Evolutionary conservation across 148 eudicot genomes (phyloP), one percentile per base, ranked within the genome.

Genomic region (Cornus suecica): DNA sequence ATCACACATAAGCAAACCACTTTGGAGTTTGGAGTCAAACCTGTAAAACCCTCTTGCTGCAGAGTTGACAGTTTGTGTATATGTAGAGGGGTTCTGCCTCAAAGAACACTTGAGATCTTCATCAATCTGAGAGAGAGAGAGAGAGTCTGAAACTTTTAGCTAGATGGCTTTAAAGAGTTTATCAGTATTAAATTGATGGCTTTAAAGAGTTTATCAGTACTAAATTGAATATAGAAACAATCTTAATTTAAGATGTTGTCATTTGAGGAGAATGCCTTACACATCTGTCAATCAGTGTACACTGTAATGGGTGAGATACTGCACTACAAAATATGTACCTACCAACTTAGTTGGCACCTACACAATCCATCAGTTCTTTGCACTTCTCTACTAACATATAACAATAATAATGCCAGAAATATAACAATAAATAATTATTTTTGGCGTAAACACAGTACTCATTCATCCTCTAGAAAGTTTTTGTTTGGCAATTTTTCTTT

Each of bases 31-130:
- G 29, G 77, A 77, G 64, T 81, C 85, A 82, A 67, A 94, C 99
- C 99, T 90, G 83, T 89, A 82, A 66, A 92, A 82, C 23, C 92
- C 99, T 85, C 96, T 89, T 37, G 86, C 81, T 64, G 92, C 94
- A 73, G 90, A 84, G 72, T 79, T 84, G 77, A 92, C 70, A 25
- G 81, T 69, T 74, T 87, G 87, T 72, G 85, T 66, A 80, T 85
- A 91, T 62, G 78, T 82, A 86, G 91, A 87, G 20, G 92, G 94
- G 83, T 84, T 80, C 73, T 91, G 91, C 86, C 88, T 84, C 87
- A 90, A 78, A 80, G 80, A 81, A 66, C 71, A 87, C 74, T 76
- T 86, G 34, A 79, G 83, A 74, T 83, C 89, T 73, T 86, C 89
- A 45, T 88, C 86, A 77, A 88, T 86, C 99, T 94, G 85, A 78